These are phyloP conservation scores for Magnusiomyces ingens DNA, from an alignment of 1,139 yeast genomes.

Conservation along the genomic window DNA sequence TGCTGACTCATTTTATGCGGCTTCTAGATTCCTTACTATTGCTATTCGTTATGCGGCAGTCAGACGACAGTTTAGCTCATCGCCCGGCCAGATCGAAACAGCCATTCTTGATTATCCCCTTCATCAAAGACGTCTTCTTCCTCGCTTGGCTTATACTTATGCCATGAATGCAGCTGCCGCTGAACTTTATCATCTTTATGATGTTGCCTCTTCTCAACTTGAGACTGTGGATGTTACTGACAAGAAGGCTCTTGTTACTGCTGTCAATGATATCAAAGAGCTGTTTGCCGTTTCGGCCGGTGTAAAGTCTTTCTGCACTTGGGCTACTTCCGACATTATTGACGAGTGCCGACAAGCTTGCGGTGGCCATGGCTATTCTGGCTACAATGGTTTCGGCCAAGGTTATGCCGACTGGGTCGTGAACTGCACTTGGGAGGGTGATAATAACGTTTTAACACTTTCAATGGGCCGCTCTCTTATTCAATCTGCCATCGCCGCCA, in stretches of 20 bases:
- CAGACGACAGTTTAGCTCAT: conserved; percentile 73
- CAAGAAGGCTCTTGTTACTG: conserved; percentile 33
- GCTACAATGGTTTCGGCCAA: conserved; percentile 84
- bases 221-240: conserved; percentile 31
- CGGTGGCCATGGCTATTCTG: conserved; percentile 94
- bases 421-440: conserved; percentile 83
- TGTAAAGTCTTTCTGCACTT: conserved; percentile 81
- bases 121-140: conserved; percentile 81
- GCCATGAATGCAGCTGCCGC: conserved; percentile 70
- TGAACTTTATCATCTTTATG: conserved; percentile 52
- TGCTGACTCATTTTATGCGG: conserved; percentile 70
- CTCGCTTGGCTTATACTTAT: conserved; percentile 73
- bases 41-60: conserved; percentile 86
- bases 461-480: conserved; percentile 57
- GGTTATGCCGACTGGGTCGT: conserved; percentile 91
- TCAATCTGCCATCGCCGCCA: conserved; percentile 30
- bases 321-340: conserved; percentile 73
- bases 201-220: conserved; percentile 46
- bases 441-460: conserved; percentile 71
- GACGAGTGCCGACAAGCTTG: conserved; percentile 93
- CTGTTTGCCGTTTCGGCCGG: conserved; percentile 84
- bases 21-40: conserved; percentile 73
- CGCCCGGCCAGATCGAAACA: conserved; percentile 34
- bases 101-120: conserved; percentile 68
- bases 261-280: conserved; percentile 63